phyloP scores from a whole-genome alignment of 2,329 filamentous ascomycete genomes.

The Dendrostoma leiphaemia region DNA sequence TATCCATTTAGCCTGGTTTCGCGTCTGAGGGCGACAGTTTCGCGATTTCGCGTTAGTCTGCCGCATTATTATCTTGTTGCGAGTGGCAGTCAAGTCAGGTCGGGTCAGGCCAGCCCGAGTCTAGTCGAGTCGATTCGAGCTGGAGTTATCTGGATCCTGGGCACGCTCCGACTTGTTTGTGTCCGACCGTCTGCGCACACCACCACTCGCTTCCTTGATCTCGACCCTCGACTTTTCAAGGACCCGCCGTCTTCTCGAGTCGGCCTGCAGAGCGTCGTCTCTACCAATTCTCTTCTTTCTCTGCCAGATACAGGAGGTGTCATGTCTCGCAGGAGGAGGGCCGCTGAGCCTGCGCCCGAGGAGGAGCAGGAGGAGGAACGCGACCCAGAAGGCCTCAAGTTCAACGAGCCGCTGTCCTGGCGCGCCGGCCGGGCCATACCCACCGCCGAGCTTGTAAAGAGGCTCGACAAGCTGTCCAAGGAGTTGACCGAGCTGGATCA shows the following conservation, averaged over 20 bases:
- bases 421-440: constrained; percentile 86
- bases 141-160: constrained; percentile 10
- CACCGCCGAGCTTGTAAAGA: constrained; percentile 75
- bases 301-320: constrained; percentile 19
- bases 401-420: constrained; percentile 87
- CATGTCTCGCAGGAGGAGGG: constrained; percentile 40
- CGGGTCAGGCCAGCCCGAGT: too few relatives aligned
- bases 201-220: not conserved
- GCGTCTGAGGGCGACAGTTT: constrained; percentile 3
- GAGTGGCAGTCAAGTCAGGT: too few relatives aligned
- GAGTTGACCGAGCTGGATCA: constrained; percentile 87
- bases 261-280: not conserved
- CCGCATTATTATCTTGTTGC: too few relatives aligned
- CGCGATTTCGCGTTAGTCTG: constrained; percentile 13
- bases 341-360: constrained; percentile 24
- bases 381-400: constrained; percentile 57
- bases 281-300: too few relatives aligned
- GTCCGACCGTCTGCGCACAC: not conserved
- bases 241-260: not conserved
- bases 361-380: constrained; percentile 39
- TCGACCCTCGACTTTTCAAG: not conserved
- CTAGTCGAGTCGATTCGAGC: too few relatives aligned
- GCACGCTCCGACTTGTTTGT: not conserved
- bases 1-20: not conserved
- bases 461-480: constrained; percentile 75